Evolutionary conservation across 176 grass and related monocot genomes (phyloP), one percentile per base, ranked within the genome.

Genomic region (Oryza coarctata): DNA sequence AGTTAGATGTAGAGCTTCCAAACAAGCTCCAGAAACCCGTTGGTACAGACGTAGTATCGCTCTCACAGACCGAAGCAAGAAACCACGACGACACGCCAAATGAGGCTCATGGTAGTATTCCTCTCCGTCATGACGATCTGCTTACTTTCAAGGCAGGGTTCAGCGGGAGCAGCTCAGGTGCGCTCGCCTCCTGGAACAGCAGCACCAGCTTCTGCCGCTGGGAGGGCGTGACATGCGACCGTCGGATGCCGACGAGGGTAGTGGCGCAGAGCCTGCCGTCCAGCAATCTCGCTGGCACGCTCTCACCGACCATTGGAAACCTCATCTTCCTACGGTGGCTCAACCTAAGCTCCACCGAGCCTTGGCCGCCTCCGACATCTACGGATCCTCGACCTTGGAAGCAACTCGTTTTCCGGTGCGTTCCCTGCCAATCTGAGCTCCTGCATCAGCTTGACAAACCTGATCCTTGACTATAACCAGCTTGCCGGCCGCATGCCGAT

Each of bases 71-170:
- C n/a, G n/a, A n/a, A n/a, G n/a, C n/a, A n/a, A n/a, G n/a, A n/a
- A n/a, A n/a, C n/a, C n/a, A n/a, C n/a, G n/a, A n/a, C n/a, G n/a
- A n/a, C n/a, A n/a, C n/a, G n/a, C n/a, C n/a, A n/a, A n/a, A n/a
- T n/a, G n/a, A n/a, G n/a, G n/a, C n/a, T n/a, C n/a, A n/a, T n/a
- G n/a, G n/a, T n/a, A n/a, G n/a, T n/a, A n/a, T n/a, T n/a, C n/a
- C n/a, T n/a, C n/a, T n/a, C n/a, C n/a, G n/a, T n/a, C n/a, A n/a
- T n/a, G n/a, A n/a, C n/a, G n/a, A n/a, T n/a, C n/a, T n/a, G 25
- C 79, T 83, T 0, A 55, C 25, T 5, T 71, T 82, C 86, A 87
- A n/a, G 55, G 55, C 55, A 0, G 73, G 3, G 4, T 5, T 87
- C 9, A 0, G 7, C 0, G 55, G 7, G 22, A 25, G 55, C n/a